Evolutionary conservation across 2,329 filamentous ascomycete species (phyloP).

Genomic region (Xylariaceae sp.): DNA sequence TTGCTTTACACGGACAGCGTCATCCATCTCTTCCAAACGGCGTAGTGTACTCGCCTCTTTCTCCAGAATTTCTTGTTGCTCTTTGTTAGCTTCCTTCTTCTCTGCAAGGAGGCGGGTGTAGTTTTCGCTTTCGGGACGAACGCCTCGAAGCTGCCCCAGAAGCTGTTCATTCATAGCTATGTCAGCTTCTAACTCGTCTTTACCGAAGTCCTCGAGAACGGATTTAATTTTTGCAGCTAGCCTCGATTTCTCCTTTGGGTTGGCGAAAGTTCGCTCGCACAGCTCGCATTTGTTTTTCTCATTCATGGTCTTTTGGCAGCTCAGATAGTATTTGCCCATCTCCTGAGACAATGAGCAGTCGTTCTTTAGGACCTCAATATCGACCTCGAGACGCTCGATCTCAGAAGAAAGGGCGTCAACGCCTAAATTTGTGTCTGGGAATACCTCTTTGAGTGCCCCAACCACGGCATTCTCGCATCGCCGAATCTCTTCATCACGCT

Average conservation of each 20-base stretch:
- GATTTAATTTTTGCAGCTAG: slow-evolving; percentile 72
- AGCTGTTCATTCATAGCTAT: slow-evolving; percentile 57
- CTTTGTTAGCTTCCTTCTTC: slow-evolving; percentile 70
- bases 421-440: slow-evolving; percentile 48
- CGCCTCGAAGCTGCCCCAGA: slow-evolving; percentile 65
- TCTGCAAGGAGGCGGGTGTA: slow-evolving; percentile 74
- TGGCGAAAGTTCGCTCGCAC: slow-evolving; percentile 73
- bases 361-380: slow-evolving; percentile 67
- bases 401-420: slow-evolving; percentile 62
- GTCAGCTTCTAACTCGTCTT: slow-evolving; percentile 66
- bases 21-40: slow-evolving; percentile 71
- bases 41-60: slow-evolving; percentile 66
- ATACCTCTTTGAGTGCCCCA: slow-evolving; percentile 52
- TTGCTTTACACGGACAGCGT: slow-evolving; percentile 66
- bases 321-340: slow-evolving; percentile 73
- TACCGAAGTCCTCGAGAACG: slow-evolving; percentile 65
- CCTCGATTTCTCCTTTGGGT: slow-evolving; percentile 64
- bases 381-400: slow-evolving; percentile 54
- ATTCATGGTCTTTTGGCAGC: slow-evolving; percentile 69
- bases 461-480: slow-evolving; percentile 64
- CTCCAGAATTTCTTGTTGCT: slow-evolving; percentile 65
- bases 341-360: slow-evolving; percentile 73
- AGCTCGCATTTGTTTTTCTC: slow-evolving; percentile 76
- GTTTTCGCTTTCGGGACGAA: slow-evolving; percentile 73
- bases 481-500: slow-evolving; percentile 67